Evolutionary conservation across 352 stramenopile species (phyloP).

Genomic region (Phytophthora capsici): DNA sequence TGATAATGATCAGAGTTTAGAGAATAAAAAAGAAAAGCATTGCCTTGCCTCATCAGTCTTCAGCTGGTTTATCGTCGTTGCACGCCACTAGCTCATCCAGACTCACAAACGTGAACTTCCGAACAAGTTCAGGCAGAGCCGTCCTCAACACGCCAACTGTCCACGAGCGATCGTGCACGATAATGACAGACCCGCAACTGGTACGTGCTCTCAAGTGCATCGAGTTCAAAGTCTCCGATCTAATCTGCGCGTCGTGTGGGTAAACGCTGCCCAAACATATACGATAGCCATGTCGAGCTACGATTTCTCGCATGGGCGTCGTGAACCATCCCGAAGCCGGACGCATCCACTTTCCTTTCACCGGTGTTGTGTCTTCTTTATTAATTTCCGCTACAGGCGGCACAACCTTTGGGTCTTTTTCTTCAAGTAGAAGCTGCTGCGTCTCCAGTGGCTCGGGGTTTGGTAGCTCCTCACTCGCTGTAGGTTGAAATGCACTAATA

Average conservation of each 20-base stretch:
- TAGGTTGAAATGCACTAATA: conserved; percentile 54
- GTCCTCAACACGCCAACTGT: conserved; percentile 73
- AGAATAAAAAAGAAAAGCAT: too few relatives aligned
- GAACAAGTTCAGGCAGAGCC: conserved; percentile 58
- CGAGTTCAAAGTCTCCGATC: conserved; percentile 70
- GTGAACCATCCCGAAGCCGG: conserved; percentile 88
- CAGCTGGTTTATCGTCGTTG: conserved; percentile 17
- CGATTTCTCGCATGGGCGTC: conserved; percentile 76
- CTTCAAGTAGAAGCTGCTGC: conserved; percentile 33
- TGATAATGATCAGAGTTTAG: too few relatives aligned
- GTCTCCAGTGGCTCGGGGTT: conserved; percentile 9
- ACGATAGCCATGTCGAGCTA: conserved; percentile 76
- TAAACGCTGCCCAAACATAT: conserved; percentile 90
- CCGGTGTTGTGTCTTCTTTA: background rate
- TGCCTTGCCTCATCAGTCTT: conserved; percentile 24
- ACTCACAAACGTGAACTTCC: conserved; percentile 70
- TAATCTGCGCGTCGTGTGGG: conserved; percentile 87
- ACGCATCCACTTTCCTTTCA: conserved; percentile 68
- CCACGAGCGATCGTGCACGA: conserved; percentile 86
- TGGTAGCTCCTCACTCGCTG: background rate
- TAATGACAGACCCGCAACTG: conserved; percentile 76
- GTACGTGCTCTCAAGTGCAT: conserved; percentile 63
- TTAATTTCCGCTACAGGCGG: background rate
- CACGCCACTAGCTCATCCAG: conserved; percentile 64
- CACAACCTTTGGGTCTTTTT: conserved; percentile 6